Evolutionary conservation across 352 stramenopile genomes (phyloP).

Genomic region (Phytophthora podocarpi): DNA sequence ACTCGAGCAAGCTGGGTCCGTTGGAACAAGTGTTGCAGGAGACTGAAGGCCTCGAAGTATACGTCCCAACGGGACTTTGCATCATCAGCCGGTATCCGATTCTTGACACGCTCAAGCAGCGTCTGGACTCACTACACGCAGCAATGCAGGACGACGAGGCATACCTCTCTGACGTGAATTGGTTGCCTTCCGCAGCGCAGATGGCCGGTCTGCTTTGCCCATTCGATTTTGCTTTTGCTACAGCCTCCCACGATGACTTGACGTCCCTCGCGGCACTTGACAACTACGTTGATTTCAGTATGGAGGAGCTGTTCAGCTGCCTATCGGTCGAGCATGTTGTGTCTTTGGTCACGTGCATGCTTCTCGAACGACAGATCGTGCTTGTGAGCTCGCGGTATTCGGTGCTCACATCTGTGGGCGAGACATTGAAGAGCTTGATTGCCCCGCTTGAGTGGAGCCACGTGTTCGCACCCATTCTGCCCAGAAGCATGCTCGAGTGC

Average conservation of each 20-base stretch:
- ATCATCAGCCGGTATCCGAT: conserved; percentile 84
- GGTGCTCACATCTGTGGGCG: conserved; percentile 76
- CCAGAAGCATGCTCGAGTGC: conserved; percentile 81
- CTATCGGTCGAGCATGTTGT: conserved; percentile 77
- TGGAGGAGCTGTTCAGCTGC: conserved; percentile 84
- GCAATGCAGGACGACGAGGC: conserved; percentile 57
- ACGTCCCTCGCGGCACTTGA: conserved; percentile 56
- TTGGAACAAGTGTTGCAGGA: conserved; percentile 83
- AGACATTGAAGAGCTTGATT: conserved; percentile 83
- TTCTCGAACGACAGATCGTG: conserved; percentile 81
- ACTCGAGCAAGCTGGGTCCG: conserved; percentile 67
- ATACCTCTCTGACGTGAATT: conserved; percentile 62
- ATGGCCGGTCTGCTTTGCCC: conserved; percentile 68
- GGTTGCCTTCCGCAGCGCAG: conserved; percentile 58
- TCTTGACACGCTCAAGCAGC: conserved; percentile 78
- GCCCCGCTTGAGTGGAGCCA: conserved; percentile 85
- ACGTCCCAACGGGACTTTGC: conserved; percentile 76
- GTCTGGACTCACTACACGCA: conserved; percentile 66
- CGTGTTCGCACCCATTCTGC: conserved; percentile 84
- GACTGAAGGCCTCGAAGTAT: conserved; percentile 82
- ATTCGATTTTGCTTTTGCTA: conserved; percentile 58
- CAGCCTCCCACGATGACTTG: conserved; percentile 28
- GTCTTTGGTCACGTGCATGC: conserved; percentile 68
- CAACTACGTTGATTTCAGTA: conserved; percentile 77
- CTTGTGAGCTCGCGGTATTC: conserved; percentile 82